phyloP scores from a whole-genome alignment of 192 early-diverging fungal species.

The Bifiguratus adelaidae region DNA sequence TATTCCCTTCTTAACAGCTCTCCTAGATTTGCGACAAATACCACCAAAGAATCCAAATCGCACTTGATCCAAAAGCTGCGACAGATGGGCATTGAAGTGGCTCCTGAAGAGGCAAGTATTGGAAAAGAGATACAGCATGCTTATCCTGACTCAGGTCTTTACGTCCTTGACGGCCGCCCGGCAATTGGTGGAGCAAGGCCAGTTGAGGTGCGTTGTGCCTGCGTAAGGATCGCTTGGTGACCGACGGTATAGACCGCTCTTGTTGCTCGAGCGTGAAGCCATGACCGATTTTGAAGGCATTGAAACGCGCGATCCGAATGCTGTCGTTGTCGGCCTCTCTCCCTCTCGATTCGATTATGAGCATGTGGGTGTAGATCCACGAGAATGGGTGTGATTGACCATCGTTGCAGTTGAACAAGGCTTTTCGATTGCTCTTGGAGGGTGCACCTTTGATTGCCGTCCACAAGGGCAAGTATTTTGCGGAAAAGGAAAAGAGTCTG shows the following conservation, averaged over 20 bases:
- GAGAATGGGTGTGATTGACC: not conserved
- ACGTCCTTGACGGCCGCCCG: conserved; percentile 75
- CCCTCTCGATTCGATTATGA: conserved; percentile 61
- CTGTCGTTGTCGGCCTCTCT: conserved; percentile 78
- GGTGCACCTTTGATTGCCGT: conserved; percentile 65
- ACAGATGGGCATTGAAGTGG: conserved; percentile 58
- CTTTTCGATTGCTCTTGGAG: conserved; percentile 54
- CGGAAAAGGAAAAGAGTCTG: conserved; percentile 42
- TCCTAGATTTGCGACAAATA: conserved; percentile 79
- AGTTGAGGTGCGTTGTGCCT: conserved; percentile 19
- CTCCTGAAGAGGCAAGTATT: conserved; percentile 34
- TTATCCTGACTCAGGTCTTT: conserved; percentile 41
- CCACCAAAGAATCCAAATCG: conserved; percentile 61
- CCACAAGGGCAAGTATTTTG: conserved; percentile 77
- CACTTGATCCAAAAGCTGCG: conserved; percentile 44
- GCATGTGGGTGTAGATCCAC: conserved; percentile 20
- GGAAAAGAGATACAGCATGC: not conserved
- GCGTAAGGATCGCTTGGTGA: not conserved
- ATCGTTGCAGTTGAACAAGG: conserved; percentile 51
- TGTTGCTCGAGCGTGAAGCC: conserved; percentile 68
- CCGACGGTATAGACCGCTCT: conserved; percentile 41
- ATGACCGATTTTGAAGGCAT: conserved; percentile 59
- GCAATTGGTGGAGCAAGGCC: conserved; percentile 33
- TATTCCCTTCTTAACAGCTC: not conserved
- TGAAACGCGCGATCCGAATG: conserved; percentile 40